Base-by-base conservation (phyloP, 176 grass and related monocot genomes). In the Avena sativa region DNA sequence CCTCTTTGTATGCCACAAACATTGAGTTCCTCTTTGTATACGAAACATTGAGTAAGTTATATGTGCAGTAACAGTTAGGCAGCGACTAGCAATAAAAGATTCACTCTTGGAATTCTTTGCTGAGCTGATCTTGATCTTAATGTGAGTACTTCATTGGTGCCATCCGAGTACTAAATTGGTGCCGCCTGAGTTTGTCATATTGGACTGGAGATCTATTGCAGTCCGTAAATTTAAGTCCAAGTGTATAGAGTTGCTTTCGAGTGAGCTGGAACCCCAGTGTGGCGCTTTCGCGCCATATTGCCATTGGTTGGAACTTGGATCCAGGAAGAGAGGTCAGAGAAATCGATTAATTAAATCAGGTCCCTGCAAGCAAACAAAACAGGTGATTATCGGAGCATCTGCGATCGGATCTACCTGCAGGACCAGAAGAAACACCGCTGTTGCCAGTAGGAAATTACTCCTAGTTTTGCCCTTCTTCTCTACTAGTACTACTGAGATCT, bases 301-400 rank as follows among this genome's bases (percentile, higher is more conserved):
- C 16, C 73, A 89, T 84, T 83, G 64, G 79, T 80, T 60, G 74
- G 56, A 74, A 30, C 72, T 60, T 50, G 79, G 84, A 43, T 80
- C 32, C n/a, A 48, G 23, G 3, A 9, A 19, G 9, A 69, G 17
- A 13, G 62, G 26, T 60, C 19, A 21, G 47, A 75, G 36, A 48
- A 46, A 66, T 46, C 23, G 21, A 32, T 14, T 73, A 48, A 48
- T 48, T 74, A 74, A 74, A 14, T 23, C 21, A 49, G 44, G 71
- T 74, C 46, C n/a, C 71, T 7, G 46, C 71, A 74, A 50, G 9
- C 10, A 8, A 51, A 74, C 46, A 51, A 74, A 15, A 50, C 21
- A 51, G 46, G 11, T 83, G 48, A 21, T 53, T 82, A 81, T 43
- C 9, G 58, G 20, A 76, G 48, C 69, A 62, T 82, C 44, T 62